Evolutionary conservation across 768 basidiomycete species (phyloP).

Genomic region (Ephemerocybe angulata): DNA sequence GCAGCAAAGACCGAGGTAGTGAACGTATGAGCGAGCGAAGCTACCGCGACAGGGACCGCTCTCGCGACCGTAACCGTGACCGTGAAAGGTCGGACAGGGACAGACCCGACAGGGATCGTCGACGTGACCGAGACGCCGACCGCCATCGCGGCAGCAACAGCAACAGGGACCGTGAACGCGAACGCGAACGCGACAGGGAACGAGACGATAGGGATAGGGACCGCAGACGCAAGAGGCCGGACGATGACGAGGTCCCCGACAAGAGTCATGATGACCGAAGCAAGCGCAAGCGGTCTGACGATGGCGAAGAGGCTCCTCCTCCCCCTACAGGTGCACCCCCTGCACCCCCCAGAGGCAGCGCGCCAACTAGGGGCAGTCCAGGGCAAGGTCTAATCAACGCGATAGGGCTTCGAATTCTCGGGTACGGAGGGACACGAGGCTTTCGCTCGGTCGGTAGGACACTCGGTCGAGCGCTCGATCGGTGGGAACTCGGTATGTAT

Average conservation of each 20-base stretch:
- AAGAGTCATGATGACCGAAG: conserved; percentile 46
- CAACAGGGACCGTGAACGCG: conserved; percentile 51
- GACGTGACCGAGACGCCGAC: conserved; percentile 50
- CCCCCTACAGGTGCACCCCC: conserved; percentile 37
- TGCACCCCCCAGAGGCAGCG: too few species aligned
- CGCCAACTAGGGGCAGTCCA: too few species aligned
- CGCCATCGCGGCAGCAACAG: conserved; percentile 50
- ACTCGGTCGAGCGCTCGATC: too few species aligned
- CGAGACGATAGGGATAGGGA: conserved; percentile 53
- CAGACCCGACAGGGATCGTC: conserved; percentile 46
- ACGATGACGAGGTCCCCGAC: conserved; percentile 18
- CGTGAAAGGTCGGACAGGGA: conserved; percentile 50
- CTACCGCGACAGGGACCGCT: conserved; percentile 50
- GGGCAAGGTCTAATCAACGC: too few species aligned
- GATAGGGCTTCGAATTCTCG: too few species aligned
- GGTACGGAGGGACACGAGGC: too few species aligned
- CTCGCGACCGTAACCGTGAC: conserved; percentile 53
- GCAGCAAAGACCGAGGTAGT: conserved; percentile 62
- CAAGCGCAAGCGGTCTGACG: conserved; percentile 66
- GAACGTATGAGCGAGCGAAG: conserved; percentile 49
- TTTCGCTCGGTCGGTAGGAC: too few species aligned
- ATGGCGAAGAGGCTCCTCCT: conserved; percentile 40
- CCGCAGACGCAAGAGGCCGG: conserved; percentile 40
- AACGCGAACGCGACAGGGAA: too few species aligned
- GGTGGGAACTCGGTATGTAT: too few species aligned